Conservation (phyloP, 2,329 filamentous ascomycete genomes). For the Coleophoma cylindrospora region DNA sequence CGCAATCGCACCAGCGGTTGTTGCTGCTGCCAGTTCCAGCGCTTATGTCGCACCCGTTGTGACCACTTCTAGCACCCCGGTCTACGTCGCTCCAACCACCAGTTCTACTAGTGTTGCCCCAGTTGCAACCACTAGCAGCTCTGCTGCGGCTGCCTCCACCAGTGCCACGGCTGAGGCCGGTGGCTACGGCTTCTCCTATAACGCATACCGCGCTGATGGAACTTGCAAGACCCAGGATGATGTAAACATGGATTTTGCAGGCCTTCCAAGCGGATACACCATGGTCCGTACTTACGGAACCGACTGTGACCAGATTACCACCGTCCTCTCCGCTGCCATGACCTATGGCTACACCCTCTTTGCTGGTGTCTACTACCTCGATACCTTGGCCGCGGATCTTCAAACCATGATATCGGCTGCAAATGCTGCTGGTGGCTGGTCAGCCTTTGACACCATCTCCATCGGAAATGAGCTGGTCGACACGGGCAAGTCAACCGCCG, state of each 20-base stretch:
- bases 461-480: slow-evolving; percentile 82
- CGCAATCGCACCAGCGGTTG: neutral
- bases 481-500: slow-evolving; percentile 46
- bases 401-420: slow-evolving; percentile 54
- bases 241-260: slow-evolving; percentile 59
- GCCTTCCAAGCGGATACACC: slow-evolving; percentile 47
- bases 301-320: slow-evolving; percentile 69
- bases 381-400: slow-evolving; percentile 50
- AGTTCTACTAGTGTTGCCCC: neutral
- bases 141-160: slow-evolving; percentile 1
- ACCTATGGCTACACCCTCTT: slow-evolving; percentile 66
- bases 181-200: slow-evolving; percentile 49
- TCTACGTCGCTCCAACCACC: neutral
- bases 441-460: slow-evolving; percentile 62
- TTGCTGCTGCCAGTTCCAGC: neutral
- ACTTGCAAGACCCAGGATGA: slow-evolving; percentile 63
- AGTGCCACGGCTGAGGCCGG: slow-evolving; percentile 5
- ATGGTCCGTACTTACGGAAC: slow-evolving; percentile 74
- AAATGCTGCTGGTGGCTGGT: slow-evolving; percentile 53
- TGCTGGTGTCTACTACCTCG: slow-evolving; percentile 66
- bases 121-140: slow-evolving; percentile 2
- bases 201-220: slow-evolving; percentile 49
- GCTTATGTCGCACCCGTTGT: neutral
- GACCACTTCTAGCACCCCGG: neutral
- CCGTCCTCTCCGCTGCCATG: slow-evolving; percentile 57